Percentiles rank a stretch among this genome's conserved stretches.
phyloP scores from a whole-genome alignment of 306 rosid species.

The Gleditsia sinensis region DNA sequence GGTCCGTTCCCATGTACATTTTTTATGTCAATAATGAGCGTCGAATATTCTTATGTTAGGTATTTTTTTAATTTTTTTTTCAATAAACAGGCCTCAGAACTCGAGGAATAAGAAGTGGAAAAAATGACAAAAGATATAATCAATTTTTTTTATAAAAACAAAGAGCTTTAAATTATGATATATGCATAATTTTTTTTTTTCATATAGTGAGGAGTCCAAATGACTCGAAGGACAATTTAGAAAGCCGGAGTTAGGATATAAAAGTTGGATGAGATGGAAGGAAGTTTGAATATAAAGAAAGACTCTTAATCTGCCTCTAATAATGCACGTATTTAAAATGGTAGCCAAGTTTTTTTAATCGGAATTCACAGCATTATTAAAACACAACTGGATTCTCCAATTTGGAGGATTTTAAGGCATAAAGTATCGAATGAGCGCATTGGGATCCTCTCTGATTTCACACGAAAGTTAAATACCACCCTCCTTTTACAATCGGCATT shows the following conservation, averaged over 20 bases:
- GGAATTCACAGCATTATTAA: neutral
- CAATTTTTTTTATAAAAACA: neutral
- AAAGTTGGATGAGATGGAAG: neutral
- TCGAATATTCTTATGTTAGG: no score
- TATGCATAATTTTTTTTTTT: neutral
- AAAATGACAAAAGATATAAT: no score
- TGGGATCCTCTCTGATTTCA: neutral
- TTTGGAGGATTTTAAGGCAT: neutral
- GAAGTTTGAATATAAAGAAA: no score
- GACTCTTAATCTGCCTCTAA: neutral
- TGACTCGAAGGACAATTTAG: no score
- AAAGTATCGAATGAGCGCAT: neutral
- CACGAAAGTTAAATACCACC: neutral
- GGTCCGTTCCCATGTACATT: neutral
- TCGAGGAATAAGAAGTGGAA: no score
- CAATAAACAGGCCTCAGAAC: no score
- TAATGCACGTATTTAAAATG: neutral
- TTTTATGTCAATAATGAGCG: neutral
- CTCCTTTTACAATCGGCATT: neutral
- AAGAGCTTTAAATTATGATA: neutral
- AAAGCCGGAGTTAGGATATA: neutral
- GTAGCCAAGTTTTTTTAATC: neutral
- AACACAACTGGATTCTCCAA: neutral
- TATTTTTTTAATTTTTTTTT: no score
- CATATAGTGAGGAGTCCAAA: no score